Base-by-base conservation (phyloP, 2,329 filamentous ascomycete species). In the Septoria linicola region DNA sequence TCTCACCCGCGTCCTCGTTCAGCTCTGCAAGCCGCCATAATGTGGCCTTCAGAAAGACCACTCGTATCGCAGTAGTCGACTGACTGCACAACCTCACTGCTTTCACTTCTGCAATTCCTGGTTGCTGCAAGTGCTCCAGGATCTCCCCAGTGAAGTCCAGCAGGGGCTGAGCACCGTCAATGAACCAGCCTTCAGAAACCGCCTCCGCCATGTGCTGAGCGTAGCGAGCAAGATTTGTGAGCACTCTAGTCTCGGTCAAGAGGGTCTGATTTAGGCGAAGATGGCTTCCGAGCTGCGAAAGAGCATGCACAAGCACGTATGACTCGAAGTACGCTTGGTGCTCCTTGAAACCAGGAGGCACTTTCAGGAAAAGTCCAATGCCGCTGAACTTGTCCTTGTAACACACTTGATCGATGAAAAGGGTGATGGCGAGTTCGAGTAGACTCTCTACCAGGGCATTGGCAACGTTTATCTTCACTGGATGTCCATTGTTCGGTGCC, bases 261-360 rank as follows among this genome's bases (percentile, higher is more conserved):
- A 85, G 73, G 49, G 84, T 83, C 62, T 88, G 83, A 57, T 91
- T 81, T 1, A 85, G 72, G 54, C 88, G 82, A 7, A 97, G 78
- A 17, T 82, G 77, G 51, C 80, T 87, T 27, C 81, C 81, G 13
- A 96, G 72, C 23, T 87, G 82, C 2, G 83, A 79, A 39, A 96
- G 80, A 0, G 88, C 83, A 58, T 85, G 86, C 21, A 84, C 82
- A 16, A 97, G 74, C 2, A 97, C 75, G 65, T 91, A 96, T 0
- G 93, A 95, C 66, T 95, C 89, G 59, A 99, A 96, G 67, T 91
- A 95, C 0, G 90, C 89, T 63, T 96, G 91, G 61, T 97, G 90
- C 66, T 97, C 93, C 60, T 92, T 83, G 63, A 95, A 96, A 0
- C 92, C 91, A 0, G 93, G 89, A 1, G 95, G 93, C 0, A 92